Conservation (phyloP, 2,329 filamentous ascomycete genomes). For the Clarireedia monteithiana region DNA sequence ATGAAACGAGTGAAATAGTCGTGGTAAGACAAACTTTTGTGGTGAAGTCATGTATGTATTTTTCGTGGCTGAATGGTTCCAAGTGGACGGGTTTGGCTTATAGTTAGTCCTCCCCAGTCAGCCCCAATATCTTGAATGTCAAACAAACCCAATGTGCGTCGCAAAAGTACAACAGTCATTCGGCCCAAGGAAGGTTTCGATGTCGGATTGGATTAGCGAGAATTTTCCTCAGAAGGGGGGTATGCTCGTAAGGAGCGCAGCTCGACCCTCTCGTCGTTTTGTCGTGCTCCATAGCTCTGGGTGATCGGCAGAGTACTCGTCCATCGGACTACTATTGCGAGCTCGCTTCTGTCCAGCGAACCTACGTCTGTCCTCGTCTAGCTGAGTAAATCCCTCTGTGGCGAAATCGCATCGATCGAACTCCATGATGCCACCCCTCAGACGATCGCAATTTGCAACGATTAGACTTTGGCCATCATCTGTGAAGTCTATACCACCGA, state of each 20-base stretch:
- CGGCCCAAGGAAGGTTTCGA: too few relatives aligned
- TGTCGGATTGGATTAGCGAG: too few relatives aligned
- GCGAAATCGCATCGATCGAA: constrained; percentile 28
- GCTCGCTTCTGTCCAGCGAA: constrained; percentile 1
- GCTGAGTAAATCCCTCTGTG: constrained; percentile 8
- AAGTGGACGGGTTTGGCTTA: too few relatives aligned
- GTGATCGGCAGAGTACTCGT: background rate
- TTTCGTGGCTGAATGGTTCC: too few relatives aligned
- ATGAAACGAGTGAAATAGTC: too few relatives aligned
- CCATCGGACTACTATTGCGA: background rate
- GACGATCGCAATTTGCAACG: constrained; percentile 57
- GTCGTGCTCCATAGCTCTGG: background rate
- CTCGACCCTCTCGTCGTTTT: constrained; percentile 4
- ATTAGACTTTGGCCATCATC: constrained; percentile 61
- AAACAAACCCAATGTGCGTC: too few relatives aligned
- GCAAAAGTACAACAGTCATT: too few relatives aligned
- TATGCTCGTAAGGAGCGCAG: background rate
- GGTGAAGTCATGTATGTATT: too few relatives aligned
- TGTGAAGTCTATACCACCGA: constrained; percentile 60
- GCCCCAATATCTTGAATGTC: too few relatives aligned
- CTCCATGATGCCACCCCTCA: constrained; percentile 49
- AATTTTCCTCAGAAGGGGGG: background rate
- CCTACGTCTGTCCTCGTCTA: constrained; percentile 1
- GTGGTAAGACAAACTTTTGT: too few relatives aligned
- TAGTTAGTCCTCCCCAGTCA: too few relatives aligned